phyloP scores from a whole-genome alignment of 2,329 filamentous ascomycete species.

The Hawksworthiomyces lignivorus region DNA sequence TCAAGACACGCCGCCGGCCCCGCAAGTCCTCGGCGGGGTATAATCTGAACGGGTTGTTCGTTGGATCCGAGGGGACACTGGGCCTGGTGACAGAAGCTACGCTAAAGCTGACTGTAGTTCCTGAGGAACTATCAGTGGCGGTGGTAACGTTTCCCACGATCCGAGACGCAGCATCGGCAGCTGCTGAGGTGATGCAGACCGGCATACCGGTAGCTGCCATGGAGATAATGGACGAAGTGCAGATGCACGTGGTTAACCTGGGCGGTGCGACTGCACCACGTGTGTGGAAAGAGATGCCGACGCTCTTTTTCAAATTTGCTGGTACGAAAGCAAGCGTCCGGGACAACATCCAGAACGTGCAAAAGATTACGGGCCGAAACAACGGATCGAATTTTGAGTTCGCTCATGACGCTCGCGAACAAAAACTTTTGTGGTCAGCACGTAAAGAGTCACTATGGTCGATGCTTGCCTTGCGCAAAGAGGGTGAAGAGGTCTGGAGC shows the following conservation, averaged over 20 bases:
- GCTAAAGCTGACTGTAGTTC: constrained; percentile 69
- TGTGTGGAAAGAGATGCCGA: constrained; percentile 68
- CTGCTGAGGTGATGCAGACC: constrained; percentile 66
- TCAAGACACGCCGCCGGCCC: constrained; percentile 72
- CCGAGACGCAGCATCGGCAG: constrained; percentile 65
- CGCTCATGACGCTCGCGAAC: constrained; percentile 62
- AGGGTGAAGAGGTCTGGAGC: constrained; percentile 66
- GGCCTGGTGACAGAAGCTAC: constrained; percentile 78
- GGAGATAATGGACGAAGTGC: constrained; percentile 84
- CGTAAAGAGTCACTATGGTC: constrained; percentile 80
- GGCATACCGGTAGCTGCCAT: constrained; percentile 68
- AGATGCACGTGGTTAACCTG: constrained; percentile 76
- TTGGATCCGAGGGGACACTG: constrained; percentile 74
- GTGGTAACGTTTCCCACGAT: constrained; percentile 75
- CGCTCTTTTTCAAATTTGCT: constrained; percentile 79
- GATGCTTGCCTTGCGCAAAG: constrained; percentile 62
- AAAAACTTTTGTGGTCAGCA: constrained; percentile 70
- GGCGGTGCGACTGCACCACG: constrained; percentile 60
- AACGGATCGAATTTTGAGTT: constrained; percentile 66
- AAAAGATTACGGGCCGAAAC: constrained; percentile 57
- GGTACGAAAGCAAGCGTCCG: constrained; percentile 70
- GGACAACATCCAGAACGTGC: constrained; percentile 66
- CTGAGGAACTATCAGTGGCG: constrained; percentile 68
- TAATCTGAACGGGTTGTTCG: constrained; percentile 72
- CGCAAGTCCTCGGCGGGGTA: constrained; percentile 77